Evolutionary conservation across 1,284 basidiomycete species (phyloP).

Genomic region (Leccinum pachyderme): DNA sequence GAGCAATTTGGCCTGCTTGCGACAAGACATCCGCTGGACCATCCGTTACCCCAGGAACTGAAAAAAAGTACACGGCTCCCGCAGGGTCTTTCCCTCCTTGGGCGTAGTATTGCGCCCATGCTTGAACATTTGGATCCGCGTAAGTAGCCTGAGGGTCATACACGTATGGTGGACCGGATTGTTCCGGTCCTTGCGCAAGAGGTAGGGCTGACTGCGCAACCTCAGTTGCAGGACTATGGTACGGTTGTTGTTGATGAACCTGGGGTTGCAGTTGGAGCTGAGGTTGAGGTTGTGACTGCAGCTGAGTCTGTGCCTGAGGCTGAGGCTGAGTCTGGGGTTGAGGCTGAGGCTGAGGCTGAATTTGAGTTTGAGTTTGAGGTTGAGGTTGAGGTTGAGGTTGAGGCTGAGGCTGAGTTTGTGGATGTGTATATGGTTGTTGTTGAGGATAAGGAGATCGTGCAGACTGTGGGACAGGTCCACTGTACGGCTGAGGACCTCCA

Average conservation of each 20-base stretch:
- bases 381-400: constrained; percentile 22
- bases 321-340: constrained; percentile 15
- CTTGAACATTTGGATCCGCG: constrained; percentile 70
- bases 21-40: constrained; percentile 3
- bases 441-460: constrained; percentile 32
- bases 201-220: constrained; percentile 10
- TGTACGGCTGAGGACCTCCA: constrained; percentile 31
- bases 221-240: constrained; percentile 14
- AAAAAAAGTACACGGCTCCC: constrained; percentile 73
- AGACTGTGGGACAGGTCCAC: constrained; percentile 28
- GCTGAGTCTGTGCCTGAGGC: constrained; percentile 19
- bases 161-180: constrained; percentile 60
- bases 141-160: constrained; percentile 67
- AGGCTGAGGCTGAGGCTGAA: constrained; percentile 23
- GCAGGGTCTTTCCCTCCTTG: constrained; percentile 68
- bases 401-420: constrained; percentile 18
- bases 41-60: constrained; percentile 67
- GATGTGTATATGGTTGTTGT: constrained; percentile 25
- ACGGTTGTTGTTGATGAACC: constrained; percentile 22
- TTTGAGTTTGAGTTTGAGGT: constrained; percentile 17
- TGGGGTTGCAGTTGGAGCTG: constrained; percentile 20
- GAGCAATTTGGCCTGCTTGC: constrained; percentile 12
- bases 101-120: constrained; percentile 79
- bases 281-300: constrained; percentile 6
- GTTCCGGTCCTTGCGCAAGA: constrained; percentile 18